Percentiles rank a stretch among this genome's conserved stretches.
Evolutionary conservation across 148 eudicot species (phyloP).

Genomic region (Heliamphora exappendiculata): DNA sequence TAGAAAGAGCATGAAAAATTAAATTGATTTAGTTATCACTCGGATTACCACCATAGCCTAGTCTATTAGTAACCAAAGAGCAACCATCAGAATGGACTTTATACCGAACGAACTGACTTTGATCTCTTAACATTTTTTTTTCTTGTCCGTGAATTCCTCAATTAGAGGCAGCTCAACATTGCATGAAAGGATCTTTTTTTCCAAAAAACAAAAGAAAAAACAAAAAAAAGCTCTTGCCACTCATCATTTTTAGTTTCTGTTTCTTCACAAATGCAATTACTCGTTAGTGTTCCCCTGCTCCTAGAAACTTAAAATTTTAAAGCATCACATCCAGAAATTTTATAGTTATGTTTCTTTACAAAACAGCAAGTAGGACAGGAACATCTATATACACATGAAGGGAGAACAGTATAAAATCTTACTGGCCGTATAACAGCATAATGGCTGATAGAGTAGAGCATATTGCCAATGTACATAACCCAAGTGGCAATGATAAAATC

Average conservation of each 20-base stretch:
- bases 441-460: slow-evolving; percentile 58
- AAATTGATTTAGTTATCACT: background rate
- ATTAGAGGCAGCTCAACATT: background rate
- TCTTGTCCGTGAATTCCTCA: background rate
- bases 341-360: background rate
- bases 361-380: background rate
- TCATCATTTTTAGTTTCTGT: background rate
- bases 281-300: background rate
- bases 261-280: background rate
- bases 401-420: slow-evolving; percentile 28
- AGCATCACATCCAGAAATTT: background rate
- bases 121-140: background rate
- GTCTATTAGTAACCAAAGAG: background rate
- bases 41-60: background rate
- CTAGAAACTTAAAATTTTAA: background rate
- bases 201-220: background rate
- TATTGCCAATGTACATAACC: slow-evolving; percentile 72
- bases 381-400: background rate
- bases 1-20: background rate
- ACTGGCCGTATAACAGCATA: slow-evolving; percentile 85
- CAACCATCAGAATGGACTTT: background rate
- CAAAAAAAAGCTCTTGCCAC: background rate
- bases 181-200: background rate
- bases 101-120: background rate
- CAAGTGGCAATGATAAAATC: slow-evolving; percentile 87